Conservation (phyloP, 192 early-diverging fungal genomes). For the Gaertneriomyces sp. region DNA sequence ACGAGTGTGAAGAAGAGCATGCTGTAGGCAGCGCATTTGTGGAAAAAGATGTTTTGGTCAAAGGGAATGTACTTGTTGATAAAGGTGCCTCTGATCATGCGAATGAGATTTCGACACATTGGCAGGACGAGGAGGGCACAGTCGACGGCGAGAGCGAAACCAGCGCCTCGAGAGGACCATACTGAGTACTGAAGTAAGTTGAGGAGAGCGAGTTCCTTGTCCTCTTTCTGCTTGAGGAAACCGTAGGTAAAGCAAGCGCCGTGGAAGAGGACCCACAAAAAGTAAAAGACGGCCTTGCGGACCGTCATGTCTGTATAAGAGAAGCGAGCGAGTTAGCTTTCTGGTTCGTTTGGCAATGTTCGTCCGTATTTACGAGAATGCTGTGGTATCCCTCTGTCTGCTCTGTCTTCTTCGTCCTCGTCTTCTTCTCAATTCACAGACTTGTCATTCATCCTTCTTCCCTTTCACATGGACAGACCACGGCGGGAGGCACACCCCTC, state of each 20-base stretch:
- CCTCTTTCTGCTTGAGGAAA: constrained; percentile 49
- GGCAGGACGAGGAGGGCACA: constrained; percentile 53
- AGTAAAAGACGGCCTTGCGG: constrained; percentile 22
- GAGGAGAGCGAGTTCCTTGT: constrained; percentile 45
- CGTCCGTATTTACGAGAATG: no score
- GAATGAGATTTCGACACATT: constrained; percentile 53
- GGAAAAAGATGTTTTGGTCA: constrained; percentile 71
- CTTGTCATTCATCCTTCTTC: no score
- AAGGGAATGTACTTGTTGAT: constrained; percentile 61
- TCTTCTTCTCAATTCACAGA: no score
- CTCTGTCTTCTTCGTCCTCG: no score
- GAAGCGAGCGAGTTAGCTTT: no score
- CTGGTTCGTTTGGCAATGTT: no score
- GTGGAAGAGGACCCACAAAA: constrained; percentile 36
- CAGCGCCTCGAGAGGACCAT: constrained; percentile 54
- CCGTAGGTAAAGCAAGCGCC: constrained; percentile 47
- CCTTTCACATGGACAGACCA: no score
- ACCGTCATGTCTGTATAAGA: constrained; percentile 20
- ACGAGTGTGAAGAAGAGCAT: constrained; percentile 60
- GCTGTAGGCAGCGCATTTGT: constrained; percentile 69
- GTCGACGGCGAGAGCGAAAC: constrained; percentile 52
- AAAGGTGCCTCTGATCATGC: constrained; percentile 46
- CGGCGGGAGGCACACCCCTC: no score
- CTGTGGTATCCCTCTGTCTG: no score
- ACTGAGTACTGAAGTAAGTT: constrained; percentile 51